Percentiles rank a stretch among this genome's conserved stretches.
These are phyloP conservation scores for Hemisphaericaspora xylofermentans DNA, from an alignment of 1,139 yeast species.

Conservation along the genomic window DNA sequence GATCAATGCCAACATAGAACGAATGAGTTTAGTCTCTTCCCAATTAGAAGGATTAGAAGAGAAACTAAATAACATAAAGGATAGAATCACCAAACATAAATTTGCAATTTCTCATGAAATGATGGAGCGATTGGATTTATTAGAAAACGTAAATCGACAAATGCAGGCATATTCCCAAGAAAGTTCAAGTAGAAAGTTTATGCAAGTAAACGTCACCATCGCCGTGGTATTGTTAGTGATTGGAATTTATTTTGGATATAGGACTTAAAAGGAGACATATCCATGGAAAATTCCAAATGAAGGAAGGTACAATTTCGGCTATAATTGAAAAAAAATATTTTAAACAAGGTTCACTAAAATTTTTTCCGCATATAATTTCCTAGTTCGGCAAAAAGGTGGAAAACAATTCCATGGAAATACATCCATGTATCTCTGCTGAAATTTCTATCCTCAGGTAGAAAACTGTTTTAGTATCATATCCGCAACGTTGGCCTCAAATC, in stretches of 20 bases:
- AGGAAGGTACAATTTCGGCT: too few species aligned
- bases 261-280: background rate
- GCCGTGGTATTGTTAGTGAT: slow-evolving; percentile 23
- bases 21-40: slow-evolving; percentile 27
- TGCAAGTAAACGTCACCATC: slow-evolving; percentile 26
- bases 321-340: too few species aligned
- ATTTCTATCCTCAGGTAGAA: too few species aligned
- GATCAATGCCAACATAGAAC: slow-evolving; percentile 28
- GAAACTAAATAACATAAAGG: slow-evolving; percentile 27
- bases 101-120: slow-evolving; percentile 27
- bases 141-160: slow-evolving; percentile 32
- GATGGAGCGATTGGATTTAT: slow-evolving; percentile 28
- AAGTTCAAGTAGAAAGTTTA: slow-evolving; percentile 18
- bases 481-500: too few species aligned
- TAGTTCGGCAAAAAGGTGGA: too few species aligned
- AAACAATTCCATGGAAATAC: too few species aligned
- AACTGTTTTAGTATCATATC: too few species aligned
- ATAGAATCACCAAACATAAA: slow-evolving; percentile 28
- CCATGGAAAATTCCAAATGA: too few species aligned
- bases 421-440: too few species aligned
- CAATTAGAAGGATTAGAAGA: slow-evolving; percentile 29
- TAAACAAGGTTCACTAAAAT: too few species aligned
- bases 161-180: slow-evolving; percentile 28
- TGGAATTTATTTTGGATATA: slow-evolving; percentile 19
- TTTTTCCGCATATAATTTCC: too few species aligned